Evolutionary conservation across 2,329 filamentous ascomycete genomes (phyloP), one percentile per base, ranked within the genome.

Genomic region (Akanthomyces dipterigenus): DNA sequence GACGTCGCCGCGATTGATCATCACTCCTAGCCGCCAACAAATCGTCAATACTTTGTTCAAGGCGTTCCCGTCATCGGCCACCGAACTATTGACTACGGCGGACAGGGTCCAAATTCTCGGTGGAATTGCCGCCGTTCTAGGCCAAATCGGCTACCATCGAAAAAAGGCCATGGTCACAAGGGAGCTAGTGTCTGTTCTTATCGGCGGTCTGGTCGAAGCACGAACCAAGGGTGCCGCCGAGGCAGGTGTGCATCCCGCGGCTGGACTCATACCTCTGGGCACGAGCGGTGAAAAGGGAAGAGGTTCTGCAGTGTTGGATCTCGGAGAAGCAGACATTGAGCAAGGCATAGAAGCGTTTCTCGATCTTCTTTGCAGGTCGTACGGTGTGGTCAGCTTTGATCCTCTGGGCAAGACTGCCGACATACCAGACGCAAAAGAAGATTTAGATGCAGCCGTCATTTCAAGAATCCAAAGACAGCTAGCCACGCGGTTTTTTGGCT

Each of bases 151-250:
- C 1, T 84, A 93, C 63, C 86, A 92, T 63, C 84, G 95, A 62
- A 98, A 97, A 76, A 96, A 96, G 73, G 92, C 90, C 5, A 89
- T 98, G 76, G 86, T 97, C 0, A 82, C 96, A 68, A 88, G 90
- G 67, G 92, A 97, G 69, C 81, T 98, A 55, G 82, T 99, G 9
- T 88, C 87, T 3, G 87, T 92, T 18, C 80, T 98, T 45, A 90
- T 96, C 57, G 88, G 88, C 38, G 92, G 90, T 3, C 80, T 99
- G 9, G 88, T 96, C 5, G 91, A 97, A 73, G 95, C 95, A 18
- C 85, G 95, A 43, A 97, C 96, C 51, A 83, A 93, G 53, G 93
- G 93, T 36, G 95, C 95, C 45, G 93, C 95, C n/a, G 95, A 98
- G 70, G 90, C 95, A 69, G 95, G 93, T 3, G 91, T 99, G 40